Evolutionary conservation across 805 yeast species (phyloP), one percentile per base, ranked within the genome.

Genomic region (Candida pini): DNA sequence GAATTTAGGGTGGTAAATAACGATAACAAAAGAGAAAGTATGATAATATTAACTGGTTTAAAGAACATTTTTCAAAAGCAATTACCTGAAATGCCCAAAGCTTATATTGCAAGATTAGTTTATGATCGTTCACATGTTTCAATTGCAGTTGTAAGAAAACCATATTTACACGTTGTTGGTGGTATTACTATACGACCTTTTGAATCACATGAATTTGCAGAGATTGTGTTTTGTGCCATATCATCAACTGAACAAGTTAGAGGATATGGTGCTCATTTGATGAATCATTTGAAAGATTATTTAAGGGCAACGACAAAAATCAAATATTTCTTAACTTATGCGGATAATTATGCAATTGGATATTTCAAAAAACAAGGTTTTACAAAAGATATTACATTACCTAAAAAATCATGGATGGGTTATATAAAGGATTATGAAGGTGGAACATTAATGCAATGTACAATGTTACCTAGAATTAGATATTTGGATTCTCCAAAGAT

Each of bases 351-450:
- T 59, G 99, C 99, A 37, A 90, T 92, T 60, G 99, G 99, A 2
- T 92, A 90, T 60, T 92, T 92, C 70, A 90, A 90, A 52, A 92
- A 92, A 54, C 99, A 92, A 62, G 99, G 99, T 1, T 92, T 92
- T 61, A 89, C 97, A 13, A 92, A 92, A 57, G 97, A 90, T 41
- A 84, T 92, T 25, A 73, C 96, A 6, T 69, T 92, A 37, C 92
- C 90, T 24, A 82, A 80, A 44, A 74, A 76, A 33, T 71, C 80
- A 22, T 92, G 99, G 99, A 86, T 87, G 92, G 99, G 99, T 3
- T 92, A 92, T 60, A 92, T 92, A 54, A 92, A 92, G 60, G 98
- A 92, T 65, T 92, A 92, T 61, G 99, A 92, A 63, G 99, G 99
- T 18, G 98, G 97, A 49, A 92, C 98, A 1, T 65, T 92, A 41